phyloP scores from a whole-genome alignment of 768 basidiomycete genomes.

The Rhizopogon vesiculosus region DNA sequence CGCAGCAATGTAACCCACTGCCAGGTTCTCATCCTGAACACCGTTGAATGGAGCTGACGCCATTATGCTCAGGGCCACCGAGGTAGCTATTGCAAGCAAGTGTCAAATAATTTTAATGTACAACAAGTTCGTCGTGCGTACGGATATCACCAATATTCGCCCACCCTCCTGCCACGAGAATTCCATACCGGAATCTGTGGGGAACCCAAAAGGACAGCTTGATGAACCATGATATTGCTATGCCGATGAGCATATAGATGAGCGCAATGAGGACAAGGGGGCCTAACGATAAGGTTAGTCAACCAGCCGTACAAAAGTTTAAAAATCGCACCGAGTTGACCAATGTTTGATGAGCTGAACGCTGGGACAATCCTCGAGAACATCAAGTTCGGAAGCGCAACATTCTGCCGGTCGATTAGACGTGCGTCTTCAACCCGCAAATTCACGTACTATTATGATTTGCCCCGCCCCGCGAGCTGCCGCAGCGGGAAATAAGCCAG shows the following conservation, averaged over 20 bases:
- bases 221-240: constrained; percentile 48
- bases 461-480: constrained; percentile 60
- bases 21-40: constrained; percentile 49
- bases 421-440: background rate
- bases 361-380: constrained; percentile 72
- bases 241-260: constrained; percentile 54
- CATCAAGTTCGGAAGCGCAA: constrained; percentile 46
- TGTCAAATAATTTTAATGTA: background rate
- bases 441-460: constrained; percentile 42
- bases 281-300: constrained; percentile 32
- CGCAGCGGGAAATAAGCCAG: constrained; percentile 51
- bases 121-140: constrained; percentile 27
- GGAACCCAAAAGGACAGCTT: constrained; percentile 73
- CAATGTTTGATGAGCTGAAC: constrained; percentile 53
- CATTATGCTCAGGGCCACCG: constrained; percentile 61
- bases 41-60: constrained; percentile 60
- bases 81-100: constrained; percentile 43
- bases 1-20: constrained; percentile 62
- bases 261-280: constrained; percentile 60
- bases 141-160: constrained; percentile 69
- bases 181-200: constrained; percentile 67
- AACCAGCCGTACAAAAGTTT: background rate
- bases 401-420: background rate
- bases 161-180: constrained; percentile 67
- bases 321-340: constrained; percentile 42